Evolutionary conservation across 1,284 basidiomycete genomes (phyloP), one percentile per base, ranked within the genome.

Genomic region (Cerrena zonata): DNA sequence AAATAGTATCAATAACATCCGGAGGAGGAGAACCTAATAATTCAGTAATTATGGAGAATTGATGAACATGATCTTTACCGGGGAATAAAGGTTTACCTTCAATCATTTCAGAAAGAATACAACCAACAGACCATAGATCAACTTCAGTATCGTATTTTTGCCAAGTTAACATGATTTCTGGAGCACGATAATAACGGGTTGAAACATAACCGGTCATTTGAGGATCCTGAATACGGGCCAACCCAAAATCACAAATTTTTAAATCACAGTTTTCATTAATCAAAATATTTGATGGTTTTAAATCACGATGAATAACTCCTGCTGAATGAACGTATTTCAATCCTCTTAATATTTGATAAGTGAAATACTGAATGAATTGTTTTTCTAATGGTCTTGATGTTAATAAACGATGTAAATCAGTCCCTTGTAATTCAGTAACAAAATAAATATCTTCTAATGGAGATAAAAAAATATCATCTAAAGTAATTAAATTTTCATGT

Each of bases 191-290:
- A 74, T 99, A 99, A 61, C 96, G 80, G 51, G 95, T 99, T 55
- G 94, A 98, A 57, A 99, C 95, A 68, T 99, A 99, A 55, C 96
- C 96, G 3, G 96, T 99, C 96, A 99, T 99, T 70, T 99, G 96
- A 5, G 95, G 95, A 69, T 99, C 96, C 70, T 94, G 91, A 57
- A 89, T 92, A 52, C 95, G 89, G 18, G 95, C 95, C 23, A 99
- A 79, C 58, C 95, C 95, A 70, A 99, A 99, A 73, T 98, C 95
- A 67, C 95, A 99, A 62, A 99, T 99, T 90, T 91, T 93, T 62
- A 99, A 78, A 71, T 99, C 96, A 68, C 96, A 99, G 70, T 99
- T 99, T 74, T 99, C 95, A 67, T 99, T 99, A 62, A 99, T 94
- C 59, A 99, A 88, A 64, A 99, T 99, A 72, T 99, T 99, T 68